These are phyloP conservation scores for Gnaphalium uliginosum DNA, from an alignment of 129 eudicot species.

Conservation along the genomic window DNA sequence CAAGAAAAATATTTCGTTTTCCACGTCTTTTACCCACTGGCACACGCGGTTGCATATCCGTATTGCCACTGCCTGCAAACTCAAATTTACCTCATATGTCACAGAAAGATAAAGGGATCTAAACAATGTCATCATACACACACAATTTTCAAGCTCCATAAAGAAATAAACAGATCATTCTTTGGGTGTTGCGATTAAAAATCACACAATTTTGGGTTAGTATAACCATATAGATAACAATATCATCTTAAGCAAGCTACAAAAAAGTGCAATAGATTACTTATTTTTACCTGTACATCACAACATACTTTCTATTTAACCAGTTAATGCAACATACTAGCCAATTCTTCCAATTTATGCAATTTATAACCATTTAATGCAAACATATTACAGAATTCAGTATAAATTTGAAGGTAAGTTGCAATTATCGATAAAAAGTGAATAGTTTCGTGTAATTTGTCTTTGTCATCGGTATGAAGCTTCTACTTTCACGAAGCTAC, in stretches of 20 bases:
- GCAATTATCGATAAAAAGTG: not conserved
- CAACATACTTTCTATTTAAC: not conserved
- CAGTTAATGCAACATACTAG: not conserved
- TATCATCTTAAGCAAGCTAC: not conserved
- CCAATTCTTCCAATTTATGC: not conserved
- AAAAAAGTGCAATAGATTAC: not conserved
- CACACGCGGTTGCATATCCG: conserved; percentile 83
- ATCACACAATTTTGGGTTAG: not conserved
- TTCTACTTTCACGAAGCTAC: not conserved
- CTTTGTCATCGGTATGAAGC: not conserved
- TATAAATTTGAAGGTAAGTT: not conserved
- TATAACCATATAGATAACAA: not conserved
- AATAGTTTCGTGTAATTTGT: not conserved
- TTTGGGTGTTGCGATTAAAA: not conserved
- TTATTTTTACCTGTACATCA: not conserved
- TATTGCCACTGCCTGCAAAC: conserved; percentile 79
- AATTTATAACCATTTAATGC: too few relatives aligned
- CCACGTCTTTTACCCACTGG: conserved; percentile 95
- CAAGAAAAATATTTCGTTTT: conserved; percentile 81
- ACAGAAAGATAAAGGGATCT: not conserved
- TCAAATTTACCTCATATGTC: not conserved
- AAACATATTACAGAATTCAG: not conserved
- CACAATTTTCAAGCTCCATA: not conserved
- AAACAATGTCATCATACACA: not conserved
- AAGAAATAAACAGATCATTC: not conserved